phyloP scores from a whole-genome alignment of 306 rosid genomes.

The Vigna unguiculata region DNA sequence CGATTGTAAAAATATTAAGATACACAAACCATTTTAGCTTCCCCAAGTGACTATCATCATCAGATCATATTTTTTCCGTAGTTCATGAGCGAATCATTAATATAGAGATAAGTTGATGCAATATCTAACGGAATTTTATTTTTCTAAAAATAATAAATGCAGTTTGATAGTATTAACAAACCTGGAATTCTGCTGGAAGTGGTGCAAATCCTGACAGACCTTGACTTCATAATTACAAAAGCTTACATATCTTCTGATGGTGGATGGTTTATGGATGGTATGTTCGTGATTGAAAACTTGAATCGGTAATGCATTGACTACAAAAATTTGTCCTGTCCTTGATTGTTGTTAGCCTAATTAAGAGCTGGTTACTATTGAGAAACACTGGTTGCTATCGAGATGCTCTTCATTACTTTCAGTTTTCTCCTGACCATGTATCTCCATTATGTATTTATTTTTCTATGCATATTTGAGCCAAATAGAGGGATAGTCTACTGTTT shows the following conservation, averaged over 20 bases:
- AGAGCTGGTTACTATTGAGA: not conserved
- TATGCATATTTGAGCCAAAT: not conserved
- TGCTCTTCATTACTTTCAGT: slow-evolving; percentile 1
- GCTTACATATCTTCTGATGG: slow-evolving; percentile 90
- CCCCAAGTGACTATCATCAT: slow-evolving; percentile 7
- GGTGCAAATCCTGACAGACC: slow-evolving; percentile 77
- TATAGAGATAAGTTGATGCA: slow-evolving; percentile 31
- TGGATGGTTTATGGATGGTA: slow-evolving; percentile 96
- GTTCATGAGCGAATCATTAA: slow-evolving; percentile 16
- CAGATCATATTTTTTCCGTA: not conserved
- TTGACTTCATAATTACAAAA: slow-evolving; percentile 81
- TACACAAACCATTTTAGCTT: not conserved
- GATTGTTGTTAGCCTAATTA: slow-evolving; percentile 25
- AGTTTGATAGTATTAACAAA: slow-evolving; percentile 82
- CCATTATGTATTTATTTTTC: not conserved
- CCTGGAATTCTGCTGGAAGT: slow-evolving; percentile 93
- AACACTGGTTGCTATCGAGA: not conserved
- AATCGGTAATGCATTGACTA: slow-evolving; percentile 20
- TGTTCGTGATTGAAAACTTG: slow-evolving; percentile 34
- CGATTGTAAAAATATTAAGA: not conserved
- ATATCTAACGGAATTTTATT: slow-evolving; percentile 14
- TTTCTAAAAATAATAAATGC: slow-evolving; percentile 14
- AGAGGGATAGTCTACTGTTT: not conserved
- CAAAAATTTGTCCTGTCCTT: not conserved
- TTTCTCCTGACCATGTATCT: slow-evolving; percentile 9